Evolutionary conservation across 2,329 filamentous ascomycete species (phyloP), one percentile per base, ranked within the genome.

Genomic region (Ophiobolus disseminans): DNA sequence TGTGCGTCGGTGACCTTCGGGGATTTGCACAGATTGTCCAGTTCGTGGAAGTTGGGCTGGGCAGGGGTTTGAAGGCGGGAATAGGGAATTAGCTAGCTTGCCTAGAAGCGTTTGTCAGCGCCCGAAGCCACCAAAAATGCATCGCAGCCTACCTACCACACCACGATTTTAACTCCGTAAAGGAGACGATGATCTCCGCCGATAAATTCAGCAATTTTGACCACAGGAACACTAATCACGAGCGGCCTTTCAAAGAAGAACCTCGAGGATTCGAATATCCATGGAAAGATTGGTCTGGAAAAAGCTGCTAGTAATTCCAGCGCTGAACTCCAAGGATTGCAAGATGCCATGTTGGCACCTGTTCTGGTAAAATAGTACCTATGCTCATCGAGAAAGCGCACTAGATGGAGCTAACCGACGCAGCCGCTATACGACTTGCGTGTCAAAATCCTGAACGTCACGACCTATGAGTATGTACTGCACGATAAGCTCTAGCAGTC

Each of bases 201-300:
- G 9, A 45, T 63, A 3, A 55, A 50, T 9, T 21, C 53, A 14
- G 53, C 53, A 19, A 56, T 57, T 10, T 28, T 63, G n/a, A 46
- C 53, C 11, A 47, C 25, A 57, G 58, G 11, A 36, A 61, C 17
- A 59, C 52, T 28, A 47, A 65, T 9, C 53, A 53, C 26, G n/a
- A n/a, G n/a, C n/a, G n/a, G n/a, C n/a, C 62, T 59, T 40, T 63
- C 57, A 1, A 62, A 60, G 22, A 55, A 65, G 16, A 57, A 63
- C 30, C 50, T 62, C 8, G 53, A 57, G 1, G 55, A 56, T 35
- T 53, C 58, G 2, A 57, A 62, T 3, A 44, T 60, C 13, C 50
- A 43, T 20, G 60, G 60, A 9, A 57, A 63, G 1, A 44, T 48
- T 10, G 42, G 58, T 23, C 17, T 65, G 1, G 48, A 60, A 11